Conservation (phyloP, 2,329 filamentous ascomycete species). For the Pyrenochaeta sp. region DNA sequence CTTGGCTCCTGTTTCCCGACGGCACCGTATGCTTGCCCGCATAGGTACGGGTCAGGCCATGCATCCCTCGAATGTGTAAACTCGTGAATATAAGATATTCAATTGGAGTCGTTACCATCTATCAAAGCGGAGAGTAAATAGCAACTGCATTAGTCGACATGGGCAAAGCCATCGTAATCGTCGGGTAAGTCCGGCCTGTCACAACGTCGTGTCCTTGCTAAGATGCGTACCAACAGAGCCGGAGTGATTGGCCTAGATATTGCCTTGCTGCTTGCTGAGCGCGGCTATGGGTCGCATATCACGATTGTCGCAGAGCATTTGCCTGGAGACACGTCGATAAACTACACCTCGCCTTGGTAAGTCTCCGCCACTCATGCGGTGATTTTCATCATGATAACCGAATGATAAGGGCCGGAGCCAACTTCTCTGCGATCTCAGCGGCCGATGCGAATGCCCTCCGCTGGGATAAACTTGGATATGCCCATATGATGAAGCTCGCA, state of each 20-base stretch:
- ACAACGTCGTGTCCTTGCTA: not conserved
- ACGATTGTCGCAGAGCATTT: constrained; percentile 23
- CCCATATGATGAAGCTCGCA: constrained; percentile 24
- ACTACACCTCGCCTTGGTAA: constrained; percentile 29
- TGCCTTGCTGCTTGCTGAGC: constrained; percentile 21
- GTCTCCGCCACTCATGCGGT: not conserved
- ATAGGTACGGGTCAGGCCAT: not conserved
- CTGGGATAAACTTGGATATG: constrained; percentile 25
- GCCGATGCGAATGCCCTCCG: constrained; percentile 22
- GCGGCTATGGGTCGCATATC: constrained; percentile 17
- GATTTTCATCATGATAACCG: not conserved
- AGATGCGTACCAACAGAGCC: constrained; percentile 10
- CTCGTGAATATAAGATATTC: no score
- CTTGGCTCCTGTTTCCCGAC: constrained; percentile 6
- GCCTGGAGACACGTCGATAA: constrained; percentile 25
- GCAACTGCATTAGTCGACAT: not conserved
- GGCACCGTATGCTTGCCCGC: no score
- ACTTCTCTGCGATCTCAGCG: constrained; percentile 29
- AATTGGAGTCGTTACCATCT: no score
- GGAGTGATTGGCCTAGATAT: constrained; percentile 25
- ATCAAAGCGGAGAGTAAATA: not conserved
- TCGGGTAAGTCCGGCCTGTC: constrained; percentile 11
- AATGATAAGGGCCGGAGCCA: constrained; percentile 18
- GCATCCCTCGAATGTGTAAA: no score
- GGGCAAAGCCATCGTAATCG: constrained; percentile 20